These are phyloP conservation scores for Angomonas deanei DNA, from an alignment of 208 protist species.

Conservation along the genomic window DNA sequence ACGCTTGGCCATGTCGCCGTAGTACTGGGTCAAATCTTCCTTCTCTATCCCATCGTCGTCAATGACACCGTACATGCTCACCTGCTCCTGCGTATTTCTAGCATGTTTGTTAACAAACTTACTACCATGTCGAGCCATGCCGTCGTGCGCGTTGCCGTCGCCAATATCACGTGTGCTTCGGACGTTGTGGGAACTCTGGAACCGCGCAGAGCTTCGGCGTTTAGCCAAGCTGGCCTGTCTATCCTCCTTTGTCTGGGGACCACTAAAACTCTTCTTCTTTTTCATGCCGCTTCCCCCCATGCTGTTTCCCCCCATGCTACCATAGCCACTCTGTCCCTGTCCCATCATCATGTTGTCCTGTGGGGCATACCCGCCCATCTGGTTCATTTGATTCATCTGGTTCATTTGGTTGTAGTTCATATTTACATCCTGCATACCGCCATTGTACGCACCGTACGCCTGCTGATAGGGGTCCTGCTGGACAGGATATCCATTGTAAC, in stretches of 20 bases:
- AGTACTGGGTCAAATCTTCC: slow-evolving; percentile 44
- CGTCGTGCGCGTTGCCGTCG: slow-evolving; percentile 16
- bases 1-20: slow-evolving; percentile 64
- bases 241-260: slow-evolving; percentile 19
- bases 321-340: slow-evolving; percentile 13
- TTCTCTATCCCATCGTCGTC: slow-evolving; percentile 24
- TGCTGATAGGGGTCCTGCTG: slow-evolving; percentile 13
- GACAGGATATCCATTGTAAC: slow-evolving; percentile 11
- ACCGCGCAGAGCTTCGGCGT: slow-evolving; percentile 17
- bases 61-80: slow-evolving; percentile 37
- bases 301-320: slow-evolving; percentile 9
- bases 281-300: slow-evolving; percentile 7
- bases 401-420: not conserved
- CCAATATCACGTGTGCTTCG: not conserved
- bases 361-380: not conserved
- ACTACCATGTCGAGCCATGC: slow-evolving; percentile 40
- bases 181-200: slow-evolving; percentile 1
- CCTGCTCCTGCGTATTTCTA: slow-evolving; percentile 38
- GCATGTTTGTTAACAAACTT: slow-evolving; percentile 33
- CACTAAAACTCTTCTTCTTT: slow-evolving; percentile 33
- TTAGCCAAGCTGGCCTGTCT: slow-evolving; percentile 18
- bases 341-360: not conserved
- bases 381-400: not conserved
- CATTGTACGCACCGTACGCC: not conserved
- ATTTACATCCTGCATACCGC: slow-evolving; percentile 15